Percentiles rank a stretch among this genome's conserved stretches.
Evolutionary conservation across 768 basidiomycete species (phyloP).

Genomic region (Mycena floridula): DNA sequence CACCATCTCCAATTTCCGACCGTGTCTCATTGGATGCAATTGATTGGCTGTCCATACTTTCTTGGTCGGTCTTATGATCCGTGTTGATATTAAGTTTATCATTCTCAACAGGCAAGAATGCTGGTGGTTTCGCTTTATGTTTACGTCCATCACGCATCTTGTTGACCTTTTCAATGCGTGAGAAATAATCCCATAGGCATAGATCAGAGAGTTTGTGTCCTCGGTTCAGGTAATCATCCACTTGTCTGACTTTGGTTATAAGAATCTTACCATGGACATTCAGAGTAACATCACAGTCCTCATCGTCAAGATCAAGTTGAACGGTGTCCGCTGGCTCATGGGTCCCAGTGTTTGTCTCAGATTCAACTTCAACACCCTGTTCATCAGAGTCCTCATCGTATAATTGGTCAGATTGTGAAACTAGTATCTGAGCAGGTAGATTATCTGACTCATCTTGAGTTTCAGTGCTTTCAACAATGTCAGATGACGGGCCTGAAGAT

Average conservation of each 20-base stretch:
- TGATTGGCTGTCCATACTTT: no score
- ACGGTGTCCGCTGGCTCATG: neutral
- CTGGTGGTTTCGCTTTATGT: no score
- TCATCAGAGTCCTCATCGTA: neutral
- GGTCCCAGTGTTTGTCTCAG: neutral
- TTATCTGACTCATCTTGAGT: no score
- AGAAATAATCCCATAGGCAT: conserved; percentile 12
- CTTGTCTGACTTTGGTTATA: neutral
- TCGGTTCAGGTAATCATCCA: conserved; percentile 9
- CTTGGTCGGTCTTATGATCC: no score
- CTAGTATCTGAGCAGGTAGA: no score
- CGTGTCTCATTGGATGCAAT: neutral
- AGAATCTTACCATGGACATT: conserved; percentile 1
- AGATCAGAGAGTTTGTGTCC: conserved; percentile 1
- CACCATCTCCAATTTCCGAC: neutral
- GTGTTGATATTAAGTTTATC: no score
- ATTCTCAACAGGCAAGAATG: no score
- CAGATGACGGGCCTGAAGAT: no score
- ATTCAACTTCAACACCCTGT: neutral
- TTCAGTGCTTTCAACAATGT: no score
- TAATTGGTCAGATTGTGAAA: neutral
- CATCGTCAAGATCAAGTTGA: neutral
- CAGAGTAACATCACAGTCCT: neutral
- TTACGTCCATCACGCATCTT: neutral
- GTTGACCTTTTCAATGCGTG: conserved; percentile 6